Conservation (phyloP, 495 filamentous ascomycete species). For the Staphylotrichum tortipilum region DNA sequence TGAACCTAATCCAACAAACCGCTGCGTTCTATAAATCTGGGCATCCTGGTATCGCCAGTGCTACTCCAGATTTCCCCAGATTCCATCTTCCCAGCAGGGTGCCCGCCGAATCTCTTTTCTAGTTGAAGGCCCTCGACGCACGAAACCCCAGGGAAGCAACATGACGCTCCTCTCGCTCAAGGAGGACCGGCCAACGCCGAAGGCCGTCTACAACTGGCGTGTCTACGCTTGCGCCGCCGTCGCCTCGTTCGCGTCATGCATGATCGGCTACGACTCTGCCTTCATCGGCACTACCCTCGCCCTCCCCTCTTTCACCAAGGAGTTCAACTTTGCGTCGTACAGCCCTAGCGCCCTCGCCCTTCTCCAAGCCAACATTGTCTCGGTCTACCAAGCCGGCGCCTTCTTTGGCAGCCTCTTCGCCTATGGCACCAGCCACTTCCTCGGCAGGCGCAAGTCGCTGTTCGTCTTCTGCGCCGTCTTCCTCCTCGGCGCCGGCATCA, state of each 20-base stretch:
- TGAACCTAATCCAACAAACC: background rate
- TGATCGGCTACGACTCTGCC: conserved; percentile 63
- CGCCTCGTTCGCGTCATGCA: conserved; percentile 61
- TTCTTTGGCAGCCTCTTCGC: conserved; percentile 60
- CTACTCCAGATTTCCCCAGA: conserved; percentile 5
- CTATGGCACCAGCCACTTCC: conserved; percentile 48
- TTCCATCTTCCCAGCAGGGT: background rate
- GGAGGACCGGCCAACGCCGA: conserved; percentile 58
- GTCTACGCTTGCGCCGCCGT: conserved; percentile 54
- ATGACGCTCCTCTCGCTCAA: conserved; percentile 53
- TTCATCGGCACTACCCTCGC: conserved; percentile 65
- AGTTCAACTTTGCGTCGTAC: conserved; percentile 48
- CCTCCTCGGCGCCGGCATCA: conserved; percentile 55
- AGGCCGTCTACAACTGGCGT: conserved; percentile 67
- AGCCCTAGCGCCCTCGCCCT: conserved; percentile 32
- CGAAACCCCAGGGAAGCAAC: conserved; percentile 14
- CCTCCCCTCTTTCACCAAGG: conserved; percentile 48
- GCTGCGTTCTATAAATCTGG: conserved; percentile 11
- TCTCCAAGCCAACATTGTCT: conserved; percentile 59
- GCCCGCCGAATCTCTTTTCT: background rate
- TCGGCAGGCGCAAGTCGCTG: conserved; percentile 50
- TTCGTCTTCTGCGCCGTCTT: conserved; percentile 48
- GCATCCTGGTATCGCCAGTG: conserved; percentile 1
- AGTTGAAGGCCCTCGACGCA: background rate
- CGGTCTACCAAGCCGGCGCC: conserved; percentile 58